phyloP scores from a whole-genome alignment of 176 grass and related monocot genomes.

The Musa troglodytarum region DNA sequence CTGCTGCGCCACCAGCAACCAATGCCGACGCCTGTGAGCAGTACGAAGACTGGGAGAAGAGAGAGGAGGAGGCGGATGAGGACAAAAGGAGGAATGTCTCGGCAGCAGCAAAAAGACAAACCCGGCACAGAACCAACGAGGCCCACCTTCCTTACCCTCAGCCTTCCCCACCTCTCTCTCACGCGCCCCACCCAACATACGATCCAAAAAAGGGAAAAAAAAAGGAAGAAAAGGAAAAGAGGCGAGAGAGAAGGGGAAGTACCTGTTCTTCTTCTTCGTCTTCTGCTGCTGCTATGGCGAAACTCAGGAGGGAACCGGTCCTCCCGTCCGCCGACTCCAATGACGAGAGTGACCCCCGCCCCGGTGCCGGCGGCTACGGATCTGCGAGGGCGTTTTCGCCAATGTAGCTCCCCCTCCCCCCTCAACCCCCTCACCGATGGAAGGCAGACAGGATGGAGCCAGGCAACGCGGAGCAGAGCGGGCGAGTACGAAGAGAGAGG shows the following conservation, averaged over 20 bases:
- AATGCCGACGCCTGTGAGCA: too few species aligned
- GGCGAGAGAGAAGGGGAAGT: background rate
- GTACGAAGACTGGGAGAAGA: too few species aligned
- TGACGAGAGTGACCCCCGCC: background rate
- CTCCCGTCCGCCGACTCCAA: background rate
- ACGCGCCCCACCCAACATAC: background rate
- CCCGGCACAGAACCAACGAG: background rate
- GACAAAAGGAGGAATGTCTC: background rate
- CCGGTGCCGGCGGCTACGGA: background rate
- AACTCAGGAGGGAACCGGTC: background rate
- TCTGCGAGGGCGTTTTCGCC: background rate
- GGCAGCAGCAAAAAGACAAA: background rate
- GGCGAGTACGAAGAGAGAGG: constrained; percentile 1
- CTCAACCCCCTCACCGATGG: background rate
- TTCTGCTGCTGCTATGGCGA: background rate
- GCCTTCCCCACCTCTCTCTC: background rate
- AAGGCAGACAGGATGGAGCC: constrained; percentile 15
- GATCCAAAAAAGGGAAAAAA: background rate
- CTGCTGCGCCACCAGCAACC: too few species aligned
- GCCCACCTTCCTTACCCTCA: too few species aligned
- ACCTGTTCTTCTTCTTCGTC: background rate
- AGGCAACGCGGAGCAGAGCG: constrained; percentile 10
- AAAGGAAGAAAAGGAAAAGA: background rate
- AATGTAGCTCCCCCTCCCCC: background rate
- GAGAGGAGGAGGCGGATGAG: too few species aligned